Conservation (phyloP, 352 stramenopile species). For the Globisporangium cederbergense region DNA sequence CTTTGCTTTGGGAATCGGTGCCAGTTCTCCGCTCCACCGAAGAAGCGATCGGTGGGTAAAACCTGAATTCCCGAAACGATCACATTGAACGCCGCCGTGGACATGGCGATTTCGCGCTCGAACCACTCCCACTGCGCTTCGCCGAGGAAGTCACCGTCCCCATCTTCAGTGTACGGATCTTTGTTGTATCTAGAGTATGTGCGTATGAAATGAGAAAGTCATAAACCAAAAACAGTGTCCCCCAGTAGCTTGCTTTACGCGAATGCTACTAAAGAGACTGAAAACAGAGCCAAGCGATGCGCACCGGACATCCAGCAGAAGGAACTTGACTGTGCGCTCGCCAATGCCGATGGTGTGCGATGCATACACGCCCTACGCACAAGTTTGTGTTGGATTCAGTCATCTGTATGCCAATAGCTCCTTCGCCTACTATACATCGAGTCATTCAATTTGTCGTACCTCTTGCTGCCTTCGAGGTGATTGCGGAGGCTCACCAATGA, state of each 20-base stretch:
- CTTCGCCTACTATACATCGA: too few species aligned
- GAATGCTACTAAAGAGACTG: not conserved
- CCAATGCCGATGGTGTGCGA: slow-evolving; percentile 63
- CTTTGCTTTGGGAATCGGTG: slow-evolving; percentile 77
- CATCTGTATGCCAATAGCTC: too few species aligned
- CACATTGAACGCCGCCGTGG: slow-evolving; percentile 88
- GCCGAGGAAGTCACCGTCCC: slow-evolving; percentile 71
- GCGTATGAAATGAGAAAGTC: not conserved
- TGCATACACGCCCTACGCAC: slow-evolving; percentile 66
- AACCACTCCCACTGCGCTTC: slow-evolving; percentile 81
- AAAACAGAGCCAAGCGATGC: not conserved
- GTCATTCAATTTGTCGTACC: slow-evolving; percentile 17
- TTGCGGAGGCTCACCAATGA: slow-evolving; percentile 65
- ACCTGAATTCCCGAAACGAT: slow-evolving; percentile 92
- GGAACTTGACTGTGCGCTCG: slow-evolving; percentile 72
- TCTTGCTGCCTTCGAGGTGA: slow-evolving; percentile 70
- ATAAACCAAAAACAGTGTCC: not conserved
- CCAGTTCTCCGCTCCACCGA: slow-evolving; percentile 84
- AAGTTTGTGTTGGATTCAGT: too few species aligned
- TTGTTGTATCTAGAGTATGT: slow-evolving; percentile 56
- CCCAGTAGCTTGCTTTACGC: not conserved
- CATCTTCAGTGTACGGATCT: slow-evolving; percentile 50
- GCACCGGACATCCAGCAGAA: slow-evolving; percentile 77
- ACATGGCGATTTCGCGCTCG: slow-evolving; percentile 70
- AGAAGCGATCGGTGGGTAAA: slow-evolving; percentile 67